Evolutionary conservation across 163 green algal species (phyloP).

Genomic region (Scenedesmus sp.): DNA sequence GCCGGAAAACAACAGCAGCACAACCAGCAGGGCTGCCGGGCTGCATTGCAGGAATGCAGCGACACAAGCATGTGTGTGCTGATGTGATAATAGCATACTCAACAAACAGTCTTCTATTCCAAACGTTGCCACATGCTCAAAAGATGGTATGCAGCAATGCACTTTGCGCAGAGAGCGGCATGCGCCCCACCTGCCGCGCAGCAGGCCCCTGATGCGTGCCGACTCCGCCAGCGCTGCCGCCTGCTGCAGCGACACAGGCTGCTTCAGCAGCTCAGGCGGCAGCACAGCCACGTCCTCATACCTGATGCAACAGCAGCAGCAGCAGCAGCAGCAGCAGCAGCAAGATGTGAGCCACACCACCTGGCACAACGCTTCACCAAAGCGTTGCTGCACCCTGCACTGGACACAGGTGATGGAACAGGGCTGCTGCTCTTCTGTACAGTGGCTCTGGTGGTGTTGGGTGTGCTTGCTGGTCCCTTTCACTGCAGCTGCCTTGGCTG

Average conservation of each 20-base stretch:
- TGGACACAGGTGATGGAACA: not conserved
- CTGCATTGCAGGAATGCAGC: too few species aligned
- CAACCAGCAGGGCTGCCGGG: not conserved
- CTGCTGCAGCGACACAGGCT: conserved; percentile 36
- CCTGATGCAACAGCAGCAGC: not conserved
- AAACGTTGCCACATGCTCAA: not conserved
- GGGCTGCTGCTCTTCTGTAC: not conserved
- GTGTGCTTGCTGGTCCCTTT: too few species aligned
- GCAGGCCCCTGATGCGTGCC: conserved; percentile 21
- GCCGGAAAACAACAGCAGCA: not conserved
- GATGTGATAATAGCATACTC: too few species aligned
- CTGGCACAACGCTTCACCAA: not conserved
- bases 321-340: not conserved
- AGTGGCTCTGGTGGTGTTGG: too few species aligned
- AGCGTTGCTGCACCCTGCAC: not conserved
- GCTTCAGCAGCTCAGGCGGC: conserved; percentile 33
- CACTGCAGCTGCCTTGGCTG: not conserved
- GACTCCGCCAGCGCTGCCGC: conserved; percentile 2
- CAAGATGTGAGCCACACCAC: not conserved
- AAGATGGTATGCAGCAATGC: not conserved
- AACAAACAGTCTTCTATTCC: too few species aligned
- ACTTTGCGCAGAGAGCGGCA: not conserved
- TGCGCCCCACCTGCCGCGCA: conserved; percentile 17
- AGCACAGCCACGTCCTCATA: conserved; percentile 35
- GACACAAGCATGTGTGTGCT: too few species aligned